Base-by-base conservation (phyloP, 331 rosid species). In the Malus hybrid region DNA sequence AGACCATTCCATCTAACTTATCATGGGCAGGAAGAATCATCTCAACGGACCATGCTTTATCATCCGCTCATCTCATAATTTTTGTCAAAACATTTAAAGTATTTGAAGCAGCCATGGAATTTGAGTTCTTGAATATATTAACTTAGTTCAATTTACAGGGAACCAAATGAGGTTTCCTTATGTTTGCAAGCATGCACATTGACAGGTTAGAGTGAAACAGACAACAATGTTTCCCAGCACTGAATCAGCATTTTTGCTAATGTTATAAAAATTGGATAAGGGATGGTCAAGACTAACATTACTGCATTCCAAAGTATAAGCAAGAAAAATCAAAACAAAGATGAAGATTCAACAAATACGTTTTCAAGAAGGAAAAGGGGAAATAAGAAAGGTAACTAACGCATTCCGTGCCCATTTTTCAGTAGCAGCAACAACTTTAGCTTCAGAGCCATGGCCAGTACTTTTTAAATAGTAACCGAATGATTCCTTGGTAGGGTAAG, bases 351-450 rank as follows among this genome's bases (percentile, higher is more conserved):
- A 76, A 78, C 46, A 69, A 34, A 78, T 61, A 70, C 56, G 73
- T 67, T 32, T 31, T 69, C 55, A 68, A 69, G 57, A 39, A 57
- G 20, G 56, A 56, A 50, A 59, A 71, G 48, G 20, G 59, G 75
- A 70, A 70, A 44, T 65, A 57, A 81, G 64, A 62, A 77, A 73
- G 65, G 82, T 69, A 86, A 92, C 96, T 76, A 82, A 95, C 99
- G 86, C 87, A 75, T 92, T 95, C 79, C 96, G 92, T 57, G 96
- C 99, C 98, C 99, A 95, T 86, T 89, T 95, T 80, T 92, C 96
- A 62, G 85, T 82, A 63, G 99, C 96, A 78, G 90, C 81, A 70
- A 75, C 80, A 76, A 90, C 85, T 86, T 95, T 95, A 61, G 98
- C 87, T 73, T 95, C 98, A 13, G 98, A 84, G 16, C 99, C 98